A percentile compares a stretch with the other conserved stretches of the same genome.
Conservation (phyloP, 306 rosid genomes). For the Mucuna pruriens region DNA sequence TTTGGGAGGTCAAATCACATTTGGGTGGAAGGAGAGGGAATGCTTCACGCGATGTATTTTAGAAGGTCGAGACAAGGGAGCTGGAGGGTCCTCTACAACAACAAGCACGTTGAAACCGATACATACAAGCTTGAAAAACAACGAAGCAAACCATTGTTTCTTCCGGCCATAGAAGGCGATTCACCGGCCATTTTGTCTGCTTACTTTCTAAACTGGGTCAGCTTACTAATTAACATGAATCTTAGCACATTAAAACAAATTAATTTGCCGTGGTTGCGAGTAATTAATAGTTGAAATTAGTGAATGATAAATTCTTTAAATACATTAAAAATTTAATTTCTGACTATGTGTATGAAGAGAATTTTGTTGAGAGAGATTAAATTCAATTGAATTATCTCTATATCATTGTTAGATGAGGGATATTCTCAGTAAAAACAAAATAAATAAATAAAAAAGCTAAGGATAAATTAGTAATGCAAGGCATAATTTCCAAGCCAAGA, state of each 20-base stretch:
- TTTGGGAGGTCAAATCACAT: constrained; percentile 60
- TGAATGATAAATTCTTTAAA: too few species aligned
- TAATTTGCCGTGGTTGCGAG: neutral
- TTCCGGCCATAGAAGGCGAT: constrained; percentile 65
- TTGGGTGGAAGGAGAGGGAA: constrained; percentile 93
- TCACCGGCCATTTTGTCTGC: constrained; percentile 58
- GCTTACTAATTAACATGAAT: constrained; percentile 5
- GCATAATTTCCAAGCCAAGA: neutral
- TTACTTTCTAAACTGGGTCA: constrained; percentile 64
- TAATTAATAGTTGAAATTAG: neutral
- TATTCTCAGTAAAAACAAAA: too few species aligned
- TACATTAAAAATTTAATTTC: too few species aligned
- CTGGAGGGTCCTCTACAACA: constrained; percentile 63
- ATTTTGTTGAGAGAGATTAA: too few species aligned
- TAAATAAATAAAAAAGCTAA: too few species aligned
- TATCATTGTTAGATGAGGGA: too few species aligned
- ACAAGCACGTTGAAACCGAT: constrained; percentile 65
- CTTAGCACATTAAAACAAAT: neutral
- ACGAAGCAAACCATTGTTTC: constrained; percentile 63
- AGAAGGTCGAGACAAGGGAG: constrained; percentile 31
- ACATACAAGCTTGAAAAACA: constrained; percentile 59
- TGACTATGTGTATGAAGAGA: too few species aligned
- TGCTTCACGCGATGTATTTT: constrained; percentile 75
- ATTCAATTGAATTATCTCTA: too few species aligned
- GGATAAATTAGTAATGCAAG: too few species aligned